Conservation (phyloP, 805 yeast genomes). For the Tetrapisispora phaffii region DNA sequence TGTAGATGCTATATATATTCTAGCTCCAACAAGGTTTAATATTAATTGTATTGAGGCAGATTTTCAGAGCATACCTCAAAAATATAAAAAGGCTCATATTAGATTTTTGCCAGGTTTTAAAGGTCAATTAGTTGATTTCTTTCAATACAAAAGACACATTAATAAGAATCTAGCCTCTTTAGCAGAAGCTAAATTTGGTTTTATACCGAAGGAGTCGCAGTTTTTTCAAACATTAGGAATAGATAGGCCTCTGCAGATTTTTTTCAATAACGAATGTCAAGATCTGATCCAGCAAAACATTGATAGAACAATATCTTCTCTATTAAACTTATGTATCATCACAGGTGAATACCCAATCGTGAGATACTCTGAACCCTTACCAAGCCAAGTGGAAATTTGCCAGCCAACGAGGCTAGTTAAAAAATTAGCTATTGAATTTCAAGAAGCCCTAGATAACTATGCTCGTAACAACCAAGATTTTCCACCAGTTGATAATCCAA, state of each 20-base stretch:
- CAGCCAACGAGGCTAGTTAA: slow-evolving; percentile 53
- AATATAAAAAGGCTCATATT: slow-evolving; percentile 67
- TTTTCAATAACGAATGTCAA: slow-evolving; percentile 55
- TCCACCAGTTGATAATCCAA: slow-evolving; percentile 41
- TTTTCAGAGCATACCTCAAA: slow-evolving; percentile 49
- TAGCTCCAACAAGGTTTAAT: slow-evolving; percentile 59
- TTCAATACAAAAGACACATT: slow-evolving; percentile 25
- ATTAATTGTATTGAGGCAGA: slow-evolving; percentile 75
- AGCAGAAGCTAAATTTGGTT: slow-evolving; percentile 37
- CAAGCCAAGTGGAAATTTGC: slow-evolving; percentile 37
- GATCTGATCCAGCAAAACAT: slow-evolving; percentile 54
- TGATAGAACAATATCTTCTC: slow-evolving; percentile 46
- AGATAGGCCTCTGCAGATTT: slow-evolving; percentile 56
- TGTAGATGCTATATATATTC: slow-evolving; percentile 70
- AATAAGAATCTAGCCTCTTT: slow-evolving; percentile 26
- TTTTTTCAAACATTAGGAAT: slow-evolving; percentile 57
- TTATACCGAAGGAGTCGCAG: slow-evolving; percentile 59
- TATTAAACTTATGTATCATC: slow-evolving; percentile 63
- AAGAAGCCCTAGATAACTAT: slow-evolving; percentile 61
- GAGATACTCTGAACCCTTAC: slow-evolving; percentile 52
- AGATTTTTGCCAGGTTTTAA: slow-evolving; percentile 57
- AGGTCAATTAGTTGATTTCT: slow-evolving; percentile 20
- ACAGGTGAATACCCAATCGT: slow-evolving; percentile 86
- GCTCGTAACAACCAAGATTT: slow-evolving; percentile 59
- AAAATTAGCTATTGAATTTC: slow-evolving; percentile 64